Evolutionary conservation across 192 early-diverging fungal species (phyloP), one percentile per base, ranked within the genome.

Genomic region (Phlyctochytrium planicorne): DNA sequence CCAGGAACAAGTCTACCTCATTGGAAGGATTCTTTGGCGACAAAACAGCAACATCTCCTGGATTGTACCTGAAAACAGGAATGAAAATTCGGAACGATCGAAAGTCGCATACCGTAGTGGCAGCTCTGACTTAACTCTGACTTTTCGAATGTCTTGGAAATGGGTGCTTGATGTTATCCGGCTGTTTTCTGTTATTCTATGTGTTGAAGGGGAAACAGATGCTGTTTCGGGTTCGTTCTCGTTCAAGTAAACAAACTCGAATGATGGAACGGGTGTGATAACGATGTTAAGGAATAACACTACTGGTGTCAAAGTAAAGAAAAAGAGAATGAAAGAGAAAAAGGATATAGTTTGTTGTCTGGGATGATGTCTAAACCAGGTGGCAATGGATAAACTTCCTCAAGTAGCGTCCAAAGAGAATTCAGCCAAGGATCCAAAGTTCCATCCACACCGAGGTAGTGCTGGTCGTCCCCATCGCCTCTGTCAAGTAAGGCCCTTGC

Each of bases 391-490:
- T 75, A 89, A 36, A 68, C 62, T 23, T 67, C 59, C 52, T 90
- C 78, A 25, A 94, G 65, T 3, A 69, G 76, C 24, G 75, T 65
- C 94, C 94, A 98, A 62, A 97, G 80, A 2, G 68, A 69, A 16
- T 80, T 70, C 31, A 94, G 74, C 97, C 97, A 99, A 24, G 93
- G 94, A 60, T 93, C 89, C 62, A 99, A 75, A 31, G 84, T 87
- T 29, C 93, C 93, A 68, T 98, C 96, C 20, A 91, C 37, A 3
- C 97, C 97, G 67, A 95, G 75, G 59, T 93, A 93, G 70, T 99
- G 94, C 75, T 97, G 94, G 78, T 97, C 97, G 69, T 99, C 97
- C 30, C 92, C 94, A 65, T 95, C 92, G 0, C 93, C 95, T 27
- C 91, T 79, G 17, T 69, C 63, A 30, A 88, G 66, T 6, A 99